These are phyloP conservation scores for Citrus cavaleriei DNA, from an alignment of 345 rosid species.

Conservation along the genomic window DNA sequence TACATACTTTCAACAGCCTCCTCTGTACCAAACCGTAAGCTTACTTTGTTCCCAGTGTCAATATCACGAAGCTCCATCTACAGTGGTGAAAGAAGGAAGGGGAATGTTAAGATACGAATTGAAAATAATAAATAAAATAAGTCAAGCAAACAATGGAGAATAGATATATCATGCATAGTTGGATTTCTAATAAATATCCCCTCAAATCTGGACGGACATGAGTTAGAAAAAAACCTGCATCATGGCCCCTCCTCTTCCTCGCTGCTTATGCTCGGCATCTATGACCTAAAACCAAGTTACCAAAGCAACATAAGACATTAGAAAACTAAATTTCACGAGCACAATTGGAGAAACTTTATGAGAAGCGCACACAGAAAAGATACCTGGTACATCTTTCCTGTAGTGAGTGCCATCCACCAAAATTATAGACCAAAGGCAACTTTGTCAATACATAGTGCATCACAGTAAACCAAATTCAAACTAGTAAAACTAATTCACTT, in stretches of 20 bases:
- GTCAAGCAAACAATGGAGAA: neutral
- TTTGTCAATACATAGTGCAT: neutral
- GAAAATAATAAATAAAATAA: neutral
- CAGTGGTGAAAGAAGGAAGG: neutral
- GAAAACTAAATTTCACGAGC: neutral
- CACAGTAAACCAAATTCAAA: neutral
- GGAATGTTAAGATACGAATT: neutral
- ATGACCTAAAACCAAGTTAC: slow-evolving; percentile 47
- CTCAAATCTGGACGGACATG: neutral
- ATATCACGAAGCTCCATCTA: slow-evolving; percentile 94
- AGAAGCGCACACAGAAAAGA: neutral
- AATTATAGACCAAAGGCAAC: slow-evolving; percentile 4
- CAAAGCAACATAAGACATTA: slow-evolving; percentile 1
- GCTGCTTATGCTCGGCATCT: slow-evolving; percentile 75
- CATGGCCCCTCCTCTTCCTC: slow-evolving; percentile 93
- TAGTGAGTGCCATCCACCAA: slow-evolving; percentile 16
- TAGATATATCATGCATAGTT: neutral
- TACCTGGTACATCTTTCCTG: slow-evolving; percentile 84
- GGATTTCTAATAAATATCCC: neutral
- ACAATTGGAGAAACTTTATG: neutral
- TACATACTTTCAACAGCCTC: slow-evolving; percentile 84
- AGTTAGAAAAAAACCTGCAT: slow-evolving; percentile 50
- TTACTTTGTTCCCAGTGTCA: slow-evolving; percentile 78
- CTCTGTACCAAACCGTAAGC: slow-evolving; percentile 77
- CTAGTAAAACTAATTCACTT: neutral